Percentiles rank a stretch among this genome's conserved stretches.
Conservation (phyloP, 2,329 filamentous ascomycete species). For the Escovopsis sp. region DNA sequence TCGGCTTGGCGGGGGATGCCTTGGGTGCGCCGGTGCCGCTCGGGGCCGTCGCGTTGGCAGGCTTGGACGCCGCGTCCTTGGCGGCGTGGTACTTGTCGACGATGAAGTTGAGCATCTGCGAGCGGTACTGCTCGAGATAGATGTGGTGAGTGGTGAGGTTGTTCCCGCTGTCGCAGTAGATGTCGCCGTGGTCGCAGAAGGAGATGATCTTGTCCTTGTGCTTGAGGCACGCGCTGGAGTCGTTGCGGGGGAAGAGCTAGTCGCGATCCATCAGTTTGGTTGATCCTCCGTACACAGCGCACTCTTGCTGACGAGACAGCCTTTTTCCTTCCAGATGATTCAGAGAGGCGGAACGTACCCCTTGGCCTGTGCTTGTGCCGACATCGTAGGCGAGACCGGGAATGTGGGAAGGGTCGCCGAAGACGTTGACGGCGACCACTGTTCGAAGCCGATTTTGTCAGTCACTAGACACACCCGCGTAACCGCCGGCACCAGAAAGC, state of each 20-base stretch:
- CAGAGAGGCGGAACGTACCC: no score
- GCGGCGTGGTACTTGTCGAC: constrained; percentile 16
- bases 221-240: constrained; percentile 19
- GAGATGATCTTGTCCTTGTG: constrained; percentile 22
- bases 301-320: no score
- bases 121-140: constrained; percentile 22
- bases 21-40: constrained; percentile 1
- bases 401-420: constrained; percentile 26
- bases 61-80: background rate
- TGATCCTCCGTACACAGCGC: background rate
- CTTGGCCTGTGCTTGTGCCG: constrained; percentile 21
- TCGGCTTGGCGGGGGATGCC: background rate
- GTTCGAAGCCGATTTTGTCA: background rate
- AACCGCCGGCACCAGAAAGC: no score
- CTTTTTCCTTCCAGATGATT: no score
- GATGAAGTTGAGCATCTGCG: constrained; percentile 20
- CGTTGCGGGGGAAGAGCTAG: constrained; percentile 22
- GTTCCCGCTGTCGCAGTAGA: constrained; percentile 22
- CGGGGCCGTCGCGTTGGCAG: constrained; percentile 3
- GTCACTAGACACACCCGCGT: background rate
- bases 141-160: constrained; percentile 15
- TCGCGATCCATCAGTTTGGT: background rate
- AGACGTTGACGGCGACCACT: constrained; percentile 26
- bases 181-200: constrained; percentile 27
- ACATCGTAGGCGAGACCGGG: constrained; percentile 19